Percentiles rank a stretch among this genome's conserved stretches.
phyloP scores from a whole-genome alignment of 106 monocot species.

The Triglochin maritima region DNA sequence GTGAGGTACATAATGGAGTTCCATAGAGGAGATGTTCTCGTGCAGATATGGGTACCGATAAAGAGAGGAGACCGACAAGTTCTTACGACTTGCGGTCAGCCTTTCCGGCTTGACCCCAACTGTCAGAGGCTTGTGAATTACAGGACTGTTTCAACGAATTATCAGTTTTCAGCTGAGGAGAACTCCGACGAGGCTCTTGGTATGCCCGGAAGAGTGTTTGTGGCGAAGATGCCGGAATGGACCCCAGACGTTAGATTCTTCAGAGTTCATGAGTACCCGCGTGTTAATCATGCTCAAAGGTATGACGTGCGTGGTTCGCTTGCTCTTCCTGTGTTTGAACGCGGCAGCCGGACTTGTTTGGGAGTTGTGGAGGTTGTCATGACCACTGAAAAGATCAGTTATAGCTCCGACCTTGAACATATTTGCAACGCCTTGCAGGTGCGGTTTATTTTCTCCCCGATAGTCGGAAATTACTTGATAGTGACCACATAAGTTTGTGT shows the following conservation, averaged over 20 bases:
- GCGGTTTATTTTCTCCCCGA: background rate
- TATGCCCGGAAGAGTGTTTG: conserved; percentile 76
- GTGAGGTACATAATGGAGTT: conserved; percentile 28
- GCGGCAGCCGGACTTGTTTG: conserved; percentile 36
- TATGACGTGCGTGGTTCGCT: conserved; percentile 48
- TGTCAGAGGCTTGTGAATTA: conserved; percentile 42
- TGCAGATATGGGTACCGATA: conserved; percentile 69
- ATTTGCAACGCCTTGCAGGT: conserved; percentile 91
- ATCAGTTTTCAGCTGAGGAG: conserved; percentile 56
- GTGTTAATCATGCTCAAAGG: conserved; percentile 44
- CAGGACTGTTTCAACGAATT: conserved; percentile 38
- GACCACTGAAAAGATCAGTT: conserved; percentile 57
- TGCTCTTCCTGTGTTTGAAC: conserved; percentile 67
- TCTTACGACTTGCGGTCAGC: conserved; percentile 62
- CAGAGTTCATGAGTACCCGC: conserved; percentile 45
- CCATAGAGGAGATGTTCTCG: conserved; percentile 35
- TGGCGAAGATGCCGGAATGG: conserved; percentile 81
- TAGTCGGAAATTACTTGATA: background rate
- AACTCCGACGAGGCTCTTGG: conserved; percentile 34
- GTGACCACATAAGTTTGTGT: background rate
- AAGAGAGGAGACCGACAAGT: conserved; percentile 30
- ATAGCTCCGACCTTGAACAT: conserved; percentile 51
- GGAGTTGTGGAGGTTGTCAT: conserved; percentile 79
- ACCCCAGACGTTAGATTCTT: conserved; percentile 84
- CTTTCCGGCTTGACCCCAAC: conserved; percentile 40